Conservation (phyloP, 2,329 filamentous ascomycete species). For the Hymenoscyphus occultus region DNA sequence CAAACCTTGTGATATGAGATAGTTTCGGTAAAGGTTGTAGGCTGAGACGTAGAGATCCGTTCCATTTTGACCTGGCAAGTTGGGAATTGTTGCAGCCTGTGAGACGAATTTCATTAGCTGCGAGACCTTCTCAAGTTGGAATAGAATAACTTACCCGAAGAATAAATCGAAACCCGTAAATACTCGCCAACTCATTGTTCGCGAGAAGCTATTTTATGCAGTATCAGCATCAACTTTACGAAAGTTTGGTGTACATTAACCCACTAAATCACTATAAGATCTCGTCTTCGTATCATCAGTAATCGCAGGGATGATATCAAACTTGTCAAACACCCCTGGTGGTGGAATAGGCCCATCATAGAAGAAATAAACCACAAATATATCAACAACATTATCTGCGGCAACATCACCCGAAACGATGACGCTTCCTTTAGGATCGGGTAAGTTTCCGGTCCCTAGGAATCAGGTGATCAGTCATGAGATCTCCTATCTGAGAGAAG, state of each 20-base stretch:
- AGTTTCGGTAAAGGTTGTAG: constrained; percentile 11
- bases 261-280: constrained; percentile 37
- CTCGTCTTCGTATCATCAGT: constrained; percentile 22
- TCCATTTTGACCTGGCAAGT: constrained; percentile 13
- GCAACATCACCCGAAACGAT: constrained; percentile 31
- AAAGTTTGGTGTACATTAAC: background rate
- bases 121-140: background rate
- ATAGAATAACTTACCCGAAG: constrained; percentile 19
- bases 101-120: background rate
- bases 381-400: constrained; percentile 21
- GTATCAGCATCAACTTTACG: background rate
- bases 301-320: constrained; percentile 18
- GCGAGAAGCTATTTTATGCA: background rate
- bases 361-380: constrained; percentile 37
- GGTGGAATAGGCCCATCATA: constrained; percentile 38
- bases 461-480: too few relatives aligned
- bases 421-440: constrained; percentile 37
- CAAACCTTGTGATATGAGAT: constrained; percentile 5
- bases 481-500: too few relatives aligned
- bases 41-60: constrained; percentile 12
- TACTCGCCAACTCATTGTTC: constrained; percentile 18
- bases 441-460: constrained; percentile 50
- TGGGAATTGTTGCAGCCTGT: constrained; percentile 15
- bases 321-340: constrained; percentile 28
- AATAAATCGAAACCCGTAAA: constrained; percentile 23